Base-by-base conservation (phyloP, 2,329 filamentous ascomycete genomes). In the Byssothecium circinans region DNA sequence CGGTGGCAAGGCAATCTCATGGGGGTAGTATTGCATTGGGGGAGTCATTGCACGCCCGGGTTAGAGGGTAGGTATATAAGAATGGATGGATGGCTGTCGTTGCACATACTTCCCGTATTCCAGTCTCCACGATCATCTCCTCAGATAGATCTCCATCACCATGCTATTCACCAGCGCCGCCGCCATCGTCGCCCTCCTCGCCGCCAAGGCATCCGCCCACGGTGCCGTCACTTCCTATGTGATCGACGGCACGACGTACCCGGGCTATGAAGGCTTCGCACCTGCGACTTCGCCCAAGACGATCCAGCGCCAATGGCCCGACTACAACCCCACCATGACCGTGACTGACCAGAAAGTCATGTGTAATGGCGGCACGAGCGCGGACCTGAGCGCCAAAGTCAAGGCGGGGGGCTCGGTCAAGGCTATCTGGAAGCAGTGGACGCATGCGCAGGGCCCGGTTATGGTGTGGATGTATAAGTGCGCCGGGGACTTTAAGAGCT, bases 271-370 rank as follows among this genome's bases (percentile, higher is more conserved):
- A 47, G 78, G 78, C 49, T 81, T 78, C 69, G 74, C 75, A 1
- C 79, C 79, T 5, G 60, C 70, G 25, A 71, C 71, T 23, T 72
- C 71, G 27, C 77, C 76, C 14, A 71, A 76, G 52, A 77, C 78
- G n/a, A 82, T 82, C 61, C 77, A 83, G 64, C 69, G 79, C 35
- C 78, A 82, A 70, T 82, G 80, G 80, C 74, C 75, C 14, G 71
- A 79, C 69, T 82, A 82, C 71, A 78, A 82, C 68, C 80, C 80
- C 5, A 77, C 78, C 53, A 72, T 76, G 64, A 72, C 69, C 6
- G 73, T 77, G 45, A 72, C 65, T n/a, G 75, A 78, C 61, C 57
- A 67, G 43, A 78, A 76, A 61, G 76, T 82, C 60, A 78, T 77
- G 50, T 82, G 80, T 71, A 82, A 82, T 61, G 79, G 78, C 43